Evolutionary conservation across 2,329 filamentous ascomycete species (phyloP).

Genomic region (Aspergillus oerlinghausenensis): DNA sequence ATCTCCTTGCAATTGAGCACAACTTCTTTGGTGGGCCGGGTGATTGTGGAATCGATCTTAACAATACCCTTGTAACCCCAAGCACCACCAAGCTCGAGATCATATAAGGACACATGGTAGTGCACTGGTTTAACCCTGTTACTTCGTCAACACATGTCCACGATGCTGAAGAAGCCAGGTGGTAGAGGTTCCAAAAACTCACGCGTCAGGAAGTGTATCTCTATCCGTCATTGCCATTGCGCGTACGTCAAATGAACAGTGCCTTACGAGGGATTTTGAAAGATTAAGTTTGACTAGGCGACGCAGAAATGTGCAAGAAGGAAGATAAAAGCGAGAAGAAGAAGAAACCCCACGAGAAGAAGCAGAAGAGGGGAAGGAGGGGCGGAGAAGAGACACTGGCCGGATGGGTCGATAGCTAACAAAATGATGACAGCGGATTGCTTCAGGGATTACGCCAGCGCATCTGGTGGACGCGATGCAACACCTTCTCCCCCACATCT

Average conservation of each 20-base stretch:
- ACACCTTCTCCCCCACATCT: slow-evolving; percentile 35
- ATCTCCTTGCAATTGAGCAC: slow-evolving; percentile 83
- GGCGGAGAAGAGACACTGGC: slow-evolving; percentile 14
- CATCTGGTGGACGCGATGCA: slow-evolving; percentile 23
- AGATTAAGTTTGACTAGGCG: slow-evolving; percentile 12
- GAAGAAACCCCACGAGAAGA: slow-evolving; percentile 15
- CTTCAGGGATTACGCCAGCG: slow-evolving; percentile 23
- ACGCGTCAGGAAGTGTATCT: slow-evolving; percentile 44
- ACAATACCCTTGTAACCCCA: slow-evolving; percentile 87
- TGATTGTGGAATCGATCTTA: slow-evolving; percentile 71
- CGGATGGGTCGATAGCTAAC: slow-evolving; percentile 25
- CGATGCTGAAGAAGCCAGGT: neutral
- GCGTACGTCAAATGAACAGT: slow-evolving; percentile 40
- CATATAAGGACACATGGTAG: slow-evolving; percentile 76
- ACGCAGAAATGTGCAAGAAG: slow-evolving; percentile 11
- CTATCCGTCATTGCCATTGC: slow-evolving; percentile 42
- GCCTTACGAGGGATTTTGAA: slow-evolving; percentile 22
- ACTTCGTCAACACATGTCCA: slow-evolving; percentile 8
- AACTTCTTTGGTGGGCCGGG: slow-evolving; percentile 68
- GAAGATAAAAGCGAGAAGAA: slow-evolving; percentile 10
- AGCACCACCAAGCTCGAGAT: slow-evolving; percentile 65
- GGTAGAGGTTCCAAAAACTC: slow-evolving; percentile 18
- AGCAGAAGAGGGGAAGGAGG: slow-evolving; percentile 15
- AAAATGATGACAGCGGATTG: slow-evolving; percentile 18
- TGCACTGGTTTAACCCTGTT: slow-evolving; percentile 72